Conservation (phyloP, 1,139 yeast genomes). For the Arxiozyma bovina region DNA sequence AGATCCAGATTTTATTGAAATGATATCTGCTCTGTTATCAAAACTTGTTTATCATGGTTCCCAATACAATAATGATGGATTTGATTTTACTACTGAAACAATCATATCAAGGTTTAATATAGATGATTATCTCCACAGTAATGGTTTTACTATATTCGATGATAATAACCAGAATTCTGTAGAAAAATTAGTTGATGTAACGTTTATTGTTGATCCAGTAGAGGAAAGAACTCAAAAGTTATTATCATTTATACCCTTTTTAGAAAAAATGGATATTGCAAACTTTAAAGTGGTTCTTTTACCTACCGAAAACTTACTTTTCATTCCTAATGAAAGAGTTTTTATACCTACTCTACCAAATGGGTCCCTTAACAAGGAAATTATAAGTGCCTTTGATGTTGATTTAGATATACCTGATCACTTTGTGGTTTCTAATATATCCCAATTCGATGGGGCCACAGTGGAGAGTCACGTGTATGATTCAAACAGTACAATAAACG, state of each 20-base stretch:
- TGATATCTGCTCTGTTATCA: constrained; percentile 36
- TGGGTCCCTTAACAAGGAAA: constrained; percentile 1
- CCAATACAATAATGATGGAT: constrained; percentile 36
- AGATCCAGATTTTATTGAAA: constrained; percentile 32
- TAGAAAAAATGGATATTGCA: constrained; percentile 38
- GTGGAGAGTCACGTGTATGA: constrained; percentile 61
- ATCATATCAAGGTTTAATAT: constrained; percentile 35
- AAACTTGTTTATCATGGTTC: constrained; percentile 37
- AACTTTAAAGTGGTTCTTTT: constrained; percentile 49
- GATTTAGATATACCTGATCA: constrained; percentile 53
- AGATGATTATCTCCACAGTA: constrained; percentile 30
- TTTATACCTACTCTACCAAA: constrained; percentile 31
- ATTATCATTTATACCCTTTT: constrained; percentile 41
- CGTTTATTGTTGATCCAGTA: constrained; percentile 62
- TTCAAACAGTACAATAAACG: constrained; percentile 13
- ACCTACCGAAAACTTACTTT: constrained; percentile 41
- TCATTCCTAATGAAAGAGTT: constrained; percentile 48
- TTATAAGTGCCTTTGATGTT: constrained; percentile 35
- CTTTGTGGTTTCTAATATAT: constrained; percentile 11
- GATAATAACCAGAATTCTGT: constrained; percentile 12
- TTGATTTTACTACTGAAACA: constrained; percentile 24
- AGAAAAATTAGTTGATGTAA: constrained; percentile 38
- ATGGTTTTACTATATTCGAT: constrained; percentile 29
- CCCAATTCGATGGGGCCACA: constrained; percentile 39
- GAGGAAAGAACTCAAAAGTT: constrained; percentile 59